Evolutionary conservation across 2,329 filamentous ascomycete genomes (phyloP).

Genomic region (Periconia digitata): DNA sequence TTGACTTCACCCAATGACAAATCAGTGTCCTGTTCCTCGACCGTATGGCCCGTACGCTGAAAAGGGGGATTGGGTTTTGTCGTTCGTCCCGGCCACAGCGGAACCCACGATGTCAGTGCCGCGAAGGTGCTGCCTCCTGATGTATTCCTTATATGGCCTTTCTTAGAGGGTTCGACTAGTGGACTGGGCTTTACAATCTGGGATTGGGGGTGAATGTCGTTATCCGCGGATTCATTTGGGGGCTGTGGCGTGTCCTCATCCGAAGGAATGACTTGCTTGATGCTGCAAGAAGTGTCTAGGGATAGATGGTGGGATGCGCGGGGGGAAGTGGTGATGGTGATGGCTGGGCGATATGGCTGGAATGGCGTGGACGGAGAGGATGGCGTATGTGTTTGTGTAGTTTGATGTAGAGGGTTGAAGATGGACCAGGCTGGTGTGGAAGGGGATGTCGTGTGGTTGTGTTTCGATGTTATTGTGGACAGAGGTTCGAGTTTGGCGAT

Average conservation of each 20-base stretch:
- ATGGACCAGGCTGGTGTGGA: neutral
- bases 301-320: conserved; percentile 41
- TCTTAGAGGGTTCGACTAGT: neutral
- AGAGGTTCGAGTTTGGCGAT: conserved; percentile 8
- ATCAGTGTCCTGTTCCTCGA: neutral
- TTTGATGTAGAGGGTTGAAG: neutral
- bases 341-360: conserved; percentile 30
- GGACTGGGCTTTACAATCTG: neutral
- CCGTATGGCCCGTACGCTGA: neutral
- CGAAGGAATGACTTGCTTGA: conserved; percentile 20
- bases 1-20: neutral
- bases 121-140: neutral
- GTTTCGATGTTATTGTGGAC: neutral
- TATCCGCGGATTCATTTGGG: conserved; percentile 5
- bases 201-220: neutral
- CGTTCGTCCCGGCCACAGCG: neutral
- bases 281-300: conserved; percentile 31
- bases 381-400: conserved; percentile 4
- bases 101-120: neutral
- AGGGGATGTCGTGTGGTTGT: neutral
- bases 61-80: neutral
- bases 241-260: neutral
- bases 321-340: conserved; percentile 34
- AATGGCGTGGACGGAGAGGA: conserved; percentile 17
- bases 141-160: neutral